Evolutionary conservation across 2,329 filamentous ascomycete genomes (phyloP).

Genomic region (Allantophomopsis cytisporea): DNA sequence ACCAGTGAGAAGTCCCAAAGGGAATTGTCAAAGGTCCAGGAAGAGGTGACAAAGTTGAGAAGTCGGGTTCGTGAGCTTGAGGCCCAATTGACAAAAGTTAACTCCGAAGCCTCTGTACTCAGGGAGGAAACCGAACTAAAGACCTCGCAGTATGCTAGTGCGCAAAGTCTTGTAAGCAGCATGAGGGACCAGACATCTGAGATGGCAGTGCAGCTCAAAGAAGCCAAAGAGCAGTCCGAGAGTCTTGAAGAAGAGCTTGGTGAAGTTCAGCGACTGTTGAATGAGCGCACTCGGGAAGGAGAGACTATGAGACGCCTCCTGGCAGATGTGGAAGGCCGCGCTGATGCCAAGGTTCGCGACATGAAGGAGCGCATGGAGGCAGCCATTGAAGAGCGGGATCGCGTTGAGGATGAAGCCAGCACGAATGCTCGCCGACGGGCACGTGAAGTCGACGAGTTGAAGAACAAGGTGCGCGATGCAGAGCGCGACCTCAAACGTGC

Average conservation of each 20-base stretch:
- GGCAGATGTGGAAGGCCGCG: slow-evolving; percentile 71
- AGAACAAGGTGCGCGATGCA: slow-evolving; percentile 63
- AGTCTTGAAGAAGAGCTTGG: slow-evolving; percentile 83
- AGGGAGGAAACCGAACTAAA: slow-evolving; percentile 77
- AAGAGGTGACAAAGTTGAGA: slow-evolving; percentile 57
- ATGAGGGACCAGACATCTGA: slow-evolving; percentile 91
- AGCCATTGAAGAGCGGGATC: slow-evolving; percentile 86
- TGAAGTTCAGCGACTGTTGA: slow-evolving; percentile 75
- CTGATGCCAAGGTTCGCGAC: slow-evolving; percentile 72
- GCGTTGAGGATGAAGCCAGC: slow-evolving; percentile 80
- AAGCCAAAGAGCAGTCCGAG: slow-evolving; percentile 69
- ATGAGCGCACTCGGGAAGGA: slow-evolving; percentile 78
- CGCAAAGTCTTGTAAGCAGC: slow-evolving; percentile 74
- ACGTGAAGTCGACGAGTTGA: slow-evolving; percentile 78
- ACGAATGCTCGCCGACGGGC: slow-evolving; percentile 62
- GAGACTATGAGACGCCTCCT: slow-evolving; percentile 90
- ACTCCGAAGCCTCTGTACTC: slow-evolving; percentile 51
- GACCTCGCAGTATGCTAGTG: slow-evolving; percentile 70
- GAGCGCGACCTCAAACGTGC: slow-evolving; percentile 64
- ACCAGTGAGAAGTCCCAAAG: slow-evolving; percentile 55
- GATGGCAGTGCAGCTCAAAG: slow-evolving; percentile 81
- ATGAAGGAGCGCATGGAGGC: slow-evolving; percentile 82
- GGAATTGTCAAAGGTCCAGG: slow-evolving; percentile 59
- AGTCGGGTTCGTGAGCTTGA: slow-evolving; percentile 54
- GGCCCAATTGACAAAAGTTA: slow-evolving; percentile 54